phyloP scores from a whole-genome alignment of 1,139 yeast species.

The Nadsonia commutata region DNA sequence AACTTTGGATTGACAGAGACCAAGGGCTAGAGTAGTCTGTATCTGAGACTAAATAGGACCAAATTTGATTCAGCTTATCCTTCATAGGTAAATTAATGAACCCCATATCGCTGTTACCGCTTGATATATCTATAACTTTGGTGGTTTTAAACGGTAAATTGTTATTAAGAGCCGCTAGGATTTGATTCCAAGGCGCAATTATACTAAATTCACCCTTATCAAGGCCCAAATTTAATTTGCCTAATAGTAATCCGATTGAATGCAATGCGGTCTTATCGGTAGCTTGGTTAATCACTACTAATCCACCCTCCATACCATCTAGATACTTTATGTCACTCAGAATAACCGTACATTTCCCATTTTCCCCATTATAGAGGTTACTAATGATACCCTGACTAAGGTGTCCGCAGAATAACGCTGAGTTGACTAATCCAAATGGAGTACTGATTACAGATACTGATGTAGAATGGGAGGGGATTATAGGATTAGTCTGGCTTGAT shows the following conservation, averaged over 20 bases:
- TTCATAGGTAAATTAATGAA: background rate
- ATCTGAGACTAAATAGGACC: background rate
- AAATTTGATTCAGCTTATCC: background rate
- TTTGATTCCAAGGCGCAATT: background rate
- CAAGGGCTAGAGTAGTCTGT: background rate
- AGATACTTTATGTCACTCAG: background rate
- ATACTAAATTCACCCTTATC: background rate
- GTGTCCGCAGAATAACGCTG: background rate
- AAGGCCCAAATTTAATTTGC: background rate
- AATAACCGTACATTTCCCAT: background rate
- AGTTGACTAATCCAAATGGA: background rate
- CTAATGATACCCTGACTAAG: background rate
- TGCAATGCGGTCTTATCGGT: background rate
- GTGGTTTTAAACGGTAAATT: background rate
- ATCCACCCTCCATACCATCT: background rate
- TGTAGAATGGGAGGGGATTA: background rate
- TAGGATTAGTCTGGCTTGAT: background rate
- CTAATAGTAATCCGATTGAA: background rate
- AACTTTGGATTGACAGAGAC: background rate
- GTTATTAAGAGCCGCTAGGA: background rate
- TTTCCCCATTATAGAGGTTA: background rate
- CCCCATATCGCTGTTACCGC: background rate
- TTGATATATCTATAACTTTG: background rate
- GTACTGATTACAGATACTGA: background rate
- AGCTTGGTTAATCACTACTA: background rate